Evolutionary conservation across 805 yeast species (phyloP), one percentile per base, ranked within the genome.

Genomic region (Kodamaea fukazawae): DNA sequence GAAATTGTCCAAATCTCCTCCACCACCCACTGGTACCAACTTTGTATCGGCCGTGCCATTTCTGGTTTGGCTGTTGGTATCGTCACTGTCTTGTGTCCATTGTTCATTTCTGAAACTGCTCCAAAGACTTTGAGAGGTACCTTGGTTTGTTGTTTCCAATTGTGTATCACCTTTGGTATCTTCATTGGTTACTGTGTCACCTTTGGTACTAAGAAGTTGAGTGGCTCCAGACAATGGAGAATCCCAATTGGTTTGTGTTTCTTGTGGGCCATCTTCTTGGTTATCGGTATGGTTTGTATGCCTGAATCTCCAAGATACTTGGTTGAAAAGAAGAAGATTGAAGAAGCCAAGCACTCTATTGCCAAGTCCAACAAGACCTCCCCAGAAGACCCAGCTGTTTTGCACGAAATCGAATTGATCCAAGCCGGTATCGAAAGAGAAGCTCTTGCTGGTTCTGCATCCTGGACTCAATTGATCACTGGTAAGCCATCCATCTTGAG

Each of bases 361-460:
- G 56, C 57, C 27, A 52, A 51, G 31, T 54, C 60, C 40, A 55
- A 55, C 49, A 52, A 56, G 51, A 34, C 46, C 6, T 38, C 51
- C 7, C 40, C 43, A 4, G 61, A 56, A 28, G 57, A 54, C 42
- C 58, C 60, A 5, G 50, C 50, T 11, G 55, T 57, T 6, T 50
- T 52, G 50, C 35, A 54, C 13, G 61, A 57, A 30, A 41, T 57
- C 14, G 54, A 53, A 38, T 53, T 55, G 34, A 57, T 57, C 35
- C 59, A 55, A 35, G 61, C 61, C 14, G 61, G 61, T 47, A 51
- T 56, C 28, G 61, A 55, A 43, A 47, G 59, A 41, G 61, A 57
- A 44, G 50, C 51, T 8, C 33, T 55, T 43, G 61, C 60, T 5
- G 61, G 61, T 7, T 43, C 49, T 16, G 61, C 61, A 1, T 46